Conservation (phyloP, 2,329 filamentous ascomycete species). For the Colletotrichum echinochloae region DNA sequence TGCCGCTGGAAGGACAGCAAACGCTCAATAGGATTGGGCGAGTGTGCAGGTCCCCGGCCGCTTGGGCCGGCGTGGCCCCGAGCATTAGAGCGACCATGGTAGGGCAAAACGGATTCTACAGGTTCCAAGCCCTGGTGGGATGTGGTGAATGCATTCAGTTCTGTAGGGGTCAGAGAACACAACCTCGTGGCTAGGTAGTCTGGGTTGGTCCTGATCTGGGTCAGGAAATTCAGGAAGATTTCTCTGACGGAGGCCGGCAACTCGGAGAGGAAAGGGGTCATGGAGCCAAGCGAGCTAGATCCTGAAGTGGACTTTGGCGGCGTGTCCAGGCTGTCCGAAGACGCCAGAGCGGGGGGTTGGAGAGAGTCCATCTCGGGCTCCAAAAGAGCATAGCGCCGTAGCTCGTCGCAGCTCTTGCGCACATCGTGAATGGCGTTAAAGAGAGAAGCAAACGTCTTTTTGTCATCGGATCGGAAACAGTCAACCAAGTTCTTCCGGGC, state of each 20-base stretch:
- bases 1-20: slow-evolving; percentile 90
- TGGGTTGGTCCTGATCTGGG: slow-evolving; percentile 85
- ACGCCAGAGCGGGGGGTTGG: slow-evolving; percentile 61
- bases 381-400: slow-evolving; percentile 76
- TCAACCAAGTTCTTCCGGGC: slow-evolving; percentile 82
- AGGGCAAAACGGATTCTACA: slow-evolving; percentile 84
- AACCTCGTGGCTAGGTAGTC: slow-evolving; percentile 89
- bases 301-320: slow-evolving; percentile 36
- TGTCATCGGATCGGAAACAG: slow-evolving; percentile 82
- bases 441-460: slow-evolving; percentile 78
- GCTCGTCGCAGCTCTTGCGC: slow-evolving; percentile 80
- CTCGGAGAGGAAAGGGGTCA: slow-evolving; percentile 74
- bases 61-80: slow-evolving; percentile 56
- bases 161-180: slow-evolving; percentile 77
- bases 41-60: slow-evolving; percentile 49
- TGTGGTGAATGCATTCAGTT: slow-evolving; percentile 81
- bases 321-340: slow-evolving; percentile 45
- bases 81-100: slow-evolving; percentile 65
- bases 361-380: slow-evolving; percentile 78
- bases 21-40: slow-evolving; percentile 79
- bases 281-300: slow-evolving; percentile 56
- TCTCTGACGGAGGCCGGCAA: slow-evolving; percentile 81
- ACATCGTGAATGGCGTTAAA: slow-evolving; percentile 86
- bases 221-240: slow-evolving; percentile 82
- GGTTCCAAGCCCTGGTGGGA: slow-evolving; percentile 84